Conservation (phyloP, 345 rosid genomes). For the Capsella bursapastoris region DNA sequence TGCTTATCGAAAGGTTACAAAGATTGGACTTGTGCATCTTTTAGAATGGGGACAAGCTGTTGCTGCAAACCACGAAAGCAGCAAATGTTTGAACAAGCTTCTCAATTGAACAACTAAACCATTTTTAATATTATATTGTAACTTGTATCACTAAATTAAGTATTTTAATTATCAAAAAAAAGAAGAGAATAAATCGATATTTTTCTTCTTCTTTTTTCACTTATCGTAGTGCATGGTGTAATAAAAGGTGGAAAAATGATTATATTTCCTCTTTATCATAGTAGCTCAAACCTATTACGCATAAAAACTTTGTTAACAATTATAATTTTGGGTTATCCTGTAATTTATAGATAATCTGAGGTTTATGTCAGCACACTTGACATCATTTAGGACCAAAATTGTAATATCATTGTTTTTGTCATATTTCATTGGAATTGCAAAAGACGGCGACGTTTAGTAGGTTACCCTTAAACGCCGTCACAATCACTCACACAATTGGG, state of each 20-base stretch:
- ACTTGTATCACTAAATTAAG: background rate
- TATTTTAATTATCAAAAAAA: background rate
- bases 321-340: background rate
- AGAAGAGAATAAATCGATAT: background rate
- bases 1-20: background rate
- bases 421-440: background rate
- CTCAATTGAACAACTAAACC: background rate
- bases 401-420: background rate
- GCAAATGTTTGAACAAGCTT: background rate
- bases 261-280: background rate
- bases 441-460: conserved; percentile 18
- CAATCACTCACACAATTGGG: background rate
- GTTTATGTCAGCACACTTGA: background rate
- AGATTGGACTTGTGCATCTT: background rate
- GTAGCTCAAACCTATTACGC: background rate
- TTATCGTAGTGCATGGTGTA: background rate
- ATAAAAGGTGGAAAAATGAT: too few relatives aligned
- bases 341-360: background rate
- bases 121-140: background rate
- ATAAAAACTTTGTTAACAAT: background rate
- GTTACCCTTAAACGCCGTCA: background rate
- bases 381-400: background rate
- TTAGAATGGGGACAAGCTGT: background rate
- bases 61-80: conserved; percentile 6
- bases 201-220: background rate